Evolutionary conservation across 305 asterid genomes (phyloP).

Genomic region (Coffea humblotiana): DNA sequence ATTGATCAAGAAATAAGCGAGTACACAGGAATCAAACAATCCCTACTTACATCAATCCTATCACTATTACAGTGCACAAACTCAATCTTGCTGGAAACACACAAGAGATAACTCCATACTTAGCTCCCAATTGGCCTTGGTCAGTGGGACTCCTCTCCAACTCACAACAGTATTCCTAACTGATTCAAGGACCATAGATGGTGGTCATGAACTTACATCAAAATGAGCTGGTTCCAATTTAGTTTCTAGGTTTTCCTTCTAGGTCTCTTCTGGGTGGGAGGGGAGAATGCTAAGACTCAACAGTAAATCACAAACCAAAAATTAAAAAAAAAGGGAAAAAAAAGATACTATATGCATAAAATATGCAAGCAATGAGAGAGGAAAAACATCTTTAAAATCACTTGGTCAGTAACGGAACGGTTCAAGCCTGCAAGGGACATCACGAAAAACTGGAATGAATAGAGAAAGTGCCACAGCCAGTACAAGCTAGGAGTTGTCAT

Average conservation of each 20-base stretch:
- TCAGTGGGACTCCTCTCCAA: too few relatives aligned
- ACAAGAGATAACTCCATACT: too few relatives aligned
- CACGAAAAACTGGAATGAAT: neutral
- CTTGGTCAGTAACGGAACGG: neutral
- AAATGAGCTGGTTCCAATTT: neutral
- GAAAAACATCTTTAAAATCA: constrained; percentile 2
- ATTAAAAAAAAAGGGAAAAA: neutral
- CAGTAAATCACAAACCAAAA: neutral
- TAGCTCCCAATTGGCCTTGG: too few relatives aligned
- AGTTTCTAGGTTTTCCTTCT: neutral
- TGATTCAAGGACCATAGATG: neutral
- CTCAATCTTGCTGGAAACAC: too few relatives aligned
- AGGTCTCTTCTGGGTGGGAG: neutral
- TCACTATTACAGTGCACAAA: too few relatives aligned
- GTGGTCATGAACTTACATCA: neutral
- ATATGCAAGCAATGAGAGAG: neutral
- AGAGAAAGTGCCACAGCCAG: neutral
- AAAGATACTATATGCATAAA: too few relatives aligned
- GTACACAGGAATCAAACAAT: too few relatives aligned
- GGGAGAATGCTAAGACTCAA: neutral
- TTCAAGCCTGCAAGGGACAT: neutral
- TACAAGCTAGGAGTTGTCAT: neutral
- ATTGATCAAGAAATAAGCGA: too few relatives aligned
- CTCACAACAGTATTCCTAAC: too few relatives aligned
- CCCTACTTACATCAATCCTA: too few relatives aligned